Evolutionary conservation across 192 early-diverging fungal species (phyloP), one percentile per base, ranked within the genome.

Genomic region (Podila epigama): DNA sequence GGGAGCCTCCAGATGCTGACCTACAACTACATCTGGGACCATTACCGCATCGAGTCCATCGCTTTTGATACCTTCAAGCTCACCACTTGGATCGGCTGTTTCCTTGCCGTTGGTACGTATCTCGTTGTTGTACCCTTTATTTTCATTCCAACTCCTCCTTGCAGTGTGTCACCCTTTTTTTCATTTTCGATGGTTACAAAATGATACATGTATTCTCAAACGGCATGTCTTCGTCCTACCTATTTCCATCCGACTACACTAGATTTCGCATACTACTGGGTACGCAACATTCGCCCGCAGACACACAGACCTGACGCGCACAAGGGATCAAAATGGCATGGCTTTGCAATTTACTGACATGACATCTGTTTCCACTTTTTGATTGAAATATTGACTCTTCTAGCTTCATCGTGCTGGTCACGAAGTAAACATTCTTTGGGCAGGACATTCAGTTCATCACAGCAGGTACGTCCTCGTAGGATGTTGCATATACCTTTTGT

Each of bases 381-480:
- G 25, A 11, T 29, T 35, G 6, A 25, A 10, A n/a, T 3, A 2
- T 53, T 25, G 33, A 7, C 75, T 81, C 57, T 78, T 81, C 27
- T 85, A 75, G 79, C 86, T 87, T 53, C 87, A 89, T 42, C 70
- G 87, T 22, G 82, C 77, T 9, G 87, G 86, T 8, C 87, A 89
- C 56, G 87, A 89, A 69, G 68, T 89, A 28, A 89, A 87, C 66
- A 63, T 88, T 40, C 72, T 86, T 32, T 89, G 87, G 87, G 86
- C 86, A 42, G 68, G 78, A 1, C 87, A 89, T 48, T 77, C 73
- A 35, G 73, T 77, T n/a, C 73, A 77, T 44, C 73, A 77, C 61
- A 77, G 73, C 66, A 77, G 73, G 73, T 77, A 15, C 32, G 84
- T 84, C 35, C 37, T 48, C 63, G 22, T 25, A 18, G 36, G 9